phyloP scores from a whole-genome alignment of 345 rosid genomes.

The Isatis tinctoria region DNA sequence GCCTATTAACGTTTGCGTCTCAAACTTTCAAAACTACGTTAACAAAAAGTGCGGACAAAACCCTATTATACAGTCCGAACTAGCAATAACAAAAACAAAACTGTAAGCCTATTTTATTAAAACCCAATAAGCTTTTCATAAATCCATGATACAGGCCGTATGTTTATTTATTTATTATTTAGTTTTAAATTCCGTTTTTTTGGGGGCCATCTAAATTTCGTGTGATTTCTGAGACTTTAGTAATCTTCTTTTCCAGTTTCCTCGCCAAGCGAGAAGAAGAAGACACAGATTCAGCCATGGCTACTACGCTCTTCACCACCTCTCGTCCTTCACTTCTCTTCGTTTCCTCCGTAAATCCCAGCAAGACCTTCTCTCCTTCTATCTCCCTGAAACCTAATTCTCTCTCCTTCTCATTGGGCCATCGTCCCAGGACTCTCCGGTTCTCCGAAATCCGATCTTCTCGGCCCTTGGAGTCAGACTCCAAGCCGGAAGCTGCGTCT shows the following conservation, averaged over 20 bases:
- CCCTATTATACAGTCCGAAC: no score
- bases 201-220: slow-evolving; percentile 26
- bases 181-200: not conserved
- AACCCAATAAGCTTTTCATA: not conserved
- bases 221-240: slow-evolving; percentile 15
- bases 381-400: not conserved
- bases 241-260: not conserved
- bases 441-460: slow-evolving; percentile 27
- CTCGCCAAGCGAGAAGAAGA: not conserved
- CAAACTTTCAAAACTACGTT: no score
- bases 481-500: slow-evolving; percentile 19
- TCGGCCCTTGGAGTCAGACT: slow-evolving; percentile 22
- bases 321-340: slow-evolving; percentile 16
- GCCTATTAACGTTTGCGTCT: no score
- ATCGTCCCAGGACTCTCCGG: slow-evolving; percentile 19
- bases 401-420: slow-evolving; percentile 21
- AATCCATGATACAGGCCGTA: not conserved
- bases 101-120: not conserved
- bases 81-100: no score
- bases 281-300: slow-evolving; percentile 25
- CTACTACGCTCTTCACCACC: slow-evolving; percentile 27
- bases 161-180: not conserved
- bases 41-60: no score
- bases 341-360: not conserved
- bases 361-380: slow-evolving; percentile 17